Percentiles rank a stretch among this genome's conserved stretches.
phyloP scores from a whole-genome alignment of 73 alveolate genomes.

The Paraurostyla sp. region DNA sequence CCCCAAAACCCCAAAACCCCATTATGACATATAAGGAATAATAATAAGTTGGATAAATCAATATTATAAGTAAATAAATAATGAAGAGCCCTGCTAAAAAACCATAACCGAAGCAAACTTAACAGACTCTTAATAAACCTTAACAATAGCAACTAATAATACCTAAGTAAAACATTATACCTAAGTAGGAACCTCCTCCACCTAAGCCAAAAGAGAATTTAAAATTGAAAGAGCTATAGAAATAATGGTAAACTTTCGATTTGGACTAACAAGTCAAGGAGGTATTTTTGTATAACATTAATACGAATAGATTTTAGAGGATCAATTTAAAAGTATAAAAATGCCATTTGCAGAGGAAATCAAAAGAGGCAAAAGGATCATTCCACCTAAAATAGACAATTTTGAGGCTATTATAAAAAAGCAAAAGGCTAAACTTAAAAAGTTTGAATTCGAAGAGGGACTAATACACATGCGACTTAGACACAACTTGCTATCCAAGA shows the following conservation, averaged over 20 bases:
- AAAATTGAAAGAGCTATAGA: neutral
- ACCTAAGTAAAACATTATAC: neutral
- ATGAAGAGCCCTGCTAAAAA: too few relatives aligned
- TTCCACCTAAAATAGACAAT: neutral
- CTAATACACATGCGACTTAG: conserved; percentile 6
- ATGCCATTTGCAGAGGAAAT: neutral
- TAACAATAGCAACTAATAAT: neutral
- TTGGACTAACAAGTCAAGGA: neutral
- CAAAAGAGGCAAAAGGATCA: neutral
- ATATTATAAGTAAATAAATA: too few relatives aligned
- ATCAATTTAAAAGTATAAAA: neutral
- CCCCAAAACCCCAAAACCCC: too few relatives aligned
- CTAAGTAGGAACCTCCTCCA: neutral
- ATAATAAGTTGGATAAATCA: too few relatives aligned
- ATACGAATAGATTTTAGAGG: neutral
- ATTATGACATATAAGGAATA: too few relatives aligned
- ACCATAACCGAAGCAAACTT: neutral
- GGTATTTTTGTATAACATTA: neutral
- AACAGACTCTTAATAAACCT: neutral
- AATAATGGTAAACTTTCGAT: neutral
- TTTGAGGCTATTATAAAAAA: neutral
- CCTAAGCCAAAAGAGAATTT: conserved; percentile 28
- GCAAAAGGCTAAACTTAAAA: conserved; percentile 19
- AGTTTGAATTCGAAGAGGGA: conserved; percentile 41
- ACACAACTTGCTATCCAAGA: conserved; percentile 12